Conservation (phyloP, 495 filamentous ascomycete species). For the Trichodelitschia bisporula region DNA sequence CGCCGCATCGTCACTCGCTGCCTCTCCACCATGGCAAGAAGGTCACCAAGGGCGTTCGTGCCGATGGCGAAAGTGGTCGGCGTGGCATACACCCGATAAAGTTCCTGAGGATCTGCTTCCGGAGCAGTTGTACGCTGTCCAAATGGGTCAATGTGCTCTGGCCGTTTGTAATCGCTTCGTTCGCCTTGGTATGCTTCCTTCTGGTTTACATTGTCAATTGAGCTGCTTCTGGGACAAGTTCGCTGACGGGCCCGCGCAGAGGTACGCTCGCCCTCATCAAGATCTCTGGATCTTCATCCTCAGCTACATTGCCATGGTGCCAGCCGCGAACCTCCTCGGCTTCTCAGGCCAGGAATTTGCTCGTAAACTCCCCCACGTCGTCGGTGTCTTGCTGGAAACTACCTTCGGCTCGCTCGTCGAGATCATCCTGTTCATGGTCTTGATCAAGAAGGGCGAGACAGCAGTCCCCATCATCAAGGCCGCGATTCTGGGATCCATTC, state of each 20-base stretch:
- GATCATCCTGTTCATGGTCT: slow-evolving; percentile 58
- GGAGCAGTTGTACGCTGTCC: slow-evolving; percentile 28
- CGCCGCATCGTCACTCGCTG: no score
- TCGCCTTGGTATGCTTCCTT: slow-evolving; percentile 22
- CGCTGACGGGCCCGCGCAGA: neutral
- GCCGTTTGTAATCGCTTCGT: slow-evolving; percentile 46
- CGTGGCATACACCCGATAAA: slow-evolving; percentile 32
- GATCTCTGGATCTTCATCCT: slow-evolving; percentile 42
- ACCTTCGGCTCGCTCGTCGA: slow-evolving; percentile 59
- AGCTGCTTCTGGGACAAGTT: neutral
- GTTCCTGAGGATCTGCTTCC: slow-evolving; percentile 34
- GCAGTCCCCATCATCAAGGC: slow-evolving; percentile 48
- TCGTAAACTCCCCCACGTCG: slow-evolving; percentile 51
- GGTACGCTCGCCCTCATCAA: slow-evolving; percentile 30
- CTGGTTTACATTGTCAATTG: neutral
- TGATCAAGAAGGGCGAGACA: slow-evolving; percentile 24
- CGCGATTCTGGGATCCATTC: slow-evolving; percentile 56
- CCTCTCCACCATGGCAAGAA: slow-evolving; percentile 22
- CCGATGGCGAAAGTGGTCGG: slow-evolving; percentile 42
- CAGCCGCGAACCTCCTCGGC: slow-evolving; percentile 64
- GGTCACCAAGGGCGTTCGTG: no score
- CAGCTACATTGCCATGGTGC: slow-evolving; percentile 66
- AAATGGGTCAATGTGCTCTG: slow-evolving; percentile 44
- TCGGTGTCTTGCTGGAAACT: slow-evolving; percentile 55
- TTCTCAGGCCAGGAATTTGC: slow-evolving; percentile 67